phyloP scores from a whole-genome alignment of 2,329 filamentous ascomycete genomes.

The Incumbomyces lentus region DNA sequence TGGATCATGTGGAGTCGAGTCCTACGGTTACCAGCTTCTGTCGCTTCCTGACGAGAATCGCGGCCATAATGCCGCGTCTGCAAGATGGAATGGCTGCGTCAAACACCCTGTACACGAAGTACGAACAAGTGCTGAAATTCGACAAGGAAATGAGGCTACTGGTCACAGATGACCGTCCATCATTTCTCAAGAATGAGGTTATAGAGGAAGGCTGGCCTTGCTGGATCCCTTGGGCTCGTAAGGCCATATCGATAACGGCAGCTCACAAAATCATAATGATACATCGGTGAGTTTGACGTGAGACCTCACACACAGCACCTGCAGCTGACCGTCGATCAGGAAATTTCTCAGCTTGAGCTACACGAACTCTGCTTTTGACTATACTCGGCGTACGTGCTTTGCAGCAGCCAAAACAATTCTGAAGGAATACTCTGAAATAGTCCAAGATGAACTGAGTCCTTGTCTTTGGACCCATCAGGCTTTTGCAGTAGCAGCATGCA shows the following conservation, averaged over 20 bases:
- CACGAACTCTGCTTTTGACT: slow-evolving; percentile 31
- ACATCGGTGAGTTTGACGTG: slow-evolving; percentile 19
- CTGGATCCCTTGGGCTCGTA: slow-evolving; percentile 32
- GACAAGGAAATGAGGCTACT: slow-evolving; percentile 29
- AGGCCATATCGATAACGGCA: slow-evolving; percentile 29
- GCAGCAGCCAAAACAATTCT: slow-evolving; percentile 32
- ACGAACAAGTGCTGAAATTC: slow-evolving; percentile 32
- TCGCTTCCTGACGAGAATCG: slow-evolving; percentile 29
- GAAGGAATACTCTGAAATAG: slow-evolving; percentile 24
- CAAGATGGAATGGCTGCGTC: slow-evolving; percentile 29
- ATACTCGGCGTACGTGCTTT: slow-evolving; percentile 33
- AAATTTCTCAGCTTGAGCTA: slow-evolving; percentile 33
- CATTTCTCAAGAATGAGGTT: slow-evolving; percentile 25
- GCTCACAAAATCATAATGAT: slow-evolving; percentile 38
- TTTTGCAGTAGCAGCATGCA: slow-evolving; percentile 30
- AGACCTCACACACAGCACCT: too few species aligned
- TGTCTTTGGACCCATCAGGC: slow-evolving; percentile 35
- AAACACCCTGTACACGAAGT: slow-evolving; percentile 29
- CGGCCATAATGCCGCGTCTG: slow-evolving; percentile 28
- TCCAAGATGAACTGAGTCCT: slow-evolving; percentile 28
- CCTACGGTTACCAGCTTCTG: slow-evolving; percentile 28
- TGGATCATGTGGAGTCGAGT: slow-evolving; percentile 13
- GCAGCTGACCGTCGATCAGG: too few species aligned
- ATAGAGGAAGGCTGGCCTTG: slow-evolving; percentile 29
- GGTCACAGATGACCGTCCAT: slow-evolving; percentile 26